phyloP scores from a whole-genome alignment of 805 yeast genomes.

The Candida suzukii region DNA sequence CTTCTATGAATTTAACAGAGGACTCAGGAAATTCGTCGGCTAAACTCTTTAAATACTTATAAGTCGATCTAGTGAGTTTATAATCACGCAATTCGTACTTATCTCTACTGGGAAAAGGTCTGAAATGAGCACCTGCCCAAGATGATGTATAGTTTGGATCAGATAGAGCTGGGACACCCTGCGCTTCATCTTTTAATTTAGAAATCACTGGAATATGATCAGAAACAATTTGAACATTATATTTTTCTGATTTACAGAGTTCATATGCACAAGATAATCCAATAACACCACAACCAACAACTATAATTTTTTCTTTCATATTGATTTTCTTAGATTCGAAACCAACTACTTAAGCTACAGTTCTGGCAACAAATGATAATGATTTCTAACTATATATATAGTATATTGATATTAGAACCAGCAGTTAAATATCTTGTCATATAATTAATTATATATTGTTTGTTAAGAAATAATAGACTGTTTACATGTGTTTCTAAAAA shows the following conservation, averaged over 20 bases:
- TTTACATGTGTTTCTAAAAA: no score
- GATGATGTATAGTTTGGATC: constrained; percentile 44
- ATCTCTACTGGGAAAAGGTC: constrained; percentile 54
- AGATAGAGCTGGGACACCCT: constrained; percentile 11
- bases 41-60: constrained; percentile 32
- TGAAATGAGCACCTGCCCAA: constrained; percentile 77
- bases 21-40: constrained; percentile 39
- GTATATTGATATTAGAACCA: no score
- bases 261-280: constrained; percentile 47
- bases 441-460: no score
- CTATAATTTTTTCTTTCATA: constrained; percentile 27
- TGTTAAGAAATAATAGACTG: no score
- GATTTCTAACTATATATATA: no score
- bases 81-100: constrained; percentile 37
- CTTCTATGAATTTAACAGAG: constrained; percentile 45
- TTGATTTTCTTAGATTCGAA: no score
- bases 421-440: no score
- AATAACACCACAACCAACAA: constrained; percentile 54
- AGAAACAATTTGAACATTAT: constrained; percentile 35
- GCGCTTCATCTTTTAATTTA: background rate
- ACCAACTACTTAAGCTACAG: no score
- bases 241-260: constrained; percentile 30
- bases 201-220: constrained; percentile 26
- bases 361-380: no score
- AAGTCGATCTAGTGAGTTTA: constrained; percentile 41